These are phyloP conservation scores for Juglanconis sp. DNA, from an alignment of 2,329 filamentous ascomycete genomes.

Conservation along the genomic window DNA sequence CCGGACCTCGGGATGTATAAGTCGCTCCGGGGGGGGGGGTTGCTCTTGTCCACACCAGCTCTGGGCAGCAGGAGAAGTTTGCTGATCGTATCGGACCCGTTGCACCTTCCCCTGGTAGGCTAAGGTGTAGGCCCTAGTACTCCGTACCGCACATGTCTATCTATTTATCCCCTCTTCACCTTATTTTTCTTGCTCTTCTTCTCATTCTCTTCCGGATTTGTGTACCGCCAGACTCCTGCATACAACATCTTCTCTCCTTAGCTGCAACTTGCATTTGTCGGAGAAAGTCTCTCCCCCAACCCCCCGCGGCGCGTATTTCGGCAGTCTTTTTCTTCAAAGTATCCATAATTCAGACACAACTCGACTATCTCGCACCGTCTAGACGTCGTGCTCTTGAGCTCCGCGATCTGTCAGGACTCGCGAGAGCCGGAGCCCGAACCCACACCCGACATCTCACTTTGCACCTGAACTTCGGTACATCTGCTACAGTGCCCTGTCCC, in stretches of 20 bases:
- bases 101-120: background rate
- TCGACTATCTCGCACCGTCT: background rate
- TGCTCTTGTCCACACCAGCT: background rate
- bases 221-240: background rate
- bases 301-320: too few species aligned
- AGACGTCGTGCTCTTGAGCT: background rate
- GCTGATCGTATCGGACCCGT: background rate
- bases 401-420: background rate
- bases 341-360: background rate
- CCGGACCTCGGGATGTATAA: too few species aligned
- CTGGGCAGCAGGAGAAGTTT: background rate
- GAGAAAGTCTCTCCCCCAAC: background rate
- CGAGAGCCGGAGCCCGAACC: background rate
- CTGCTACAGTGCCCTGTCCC: constrained; percentile 34
- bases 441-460: constrained; percentile 13
- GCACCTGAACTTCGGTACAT: constrained; percentile 20
- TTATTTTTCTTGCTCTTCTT: background rate
- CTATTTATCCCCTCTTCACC: background rate
- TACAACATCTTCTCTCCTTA: background rate
- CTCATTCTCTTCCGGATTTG: background rate
- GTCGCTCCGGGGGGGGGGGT: too few species aligned
- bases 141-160: background rate
- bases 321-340: background rate
- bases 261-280: background rate
- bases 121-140: background rate